phyloP scores from a whole-genome alignment of 202 grass and related monocot genomes.

The Panicum hallii region DNA sequence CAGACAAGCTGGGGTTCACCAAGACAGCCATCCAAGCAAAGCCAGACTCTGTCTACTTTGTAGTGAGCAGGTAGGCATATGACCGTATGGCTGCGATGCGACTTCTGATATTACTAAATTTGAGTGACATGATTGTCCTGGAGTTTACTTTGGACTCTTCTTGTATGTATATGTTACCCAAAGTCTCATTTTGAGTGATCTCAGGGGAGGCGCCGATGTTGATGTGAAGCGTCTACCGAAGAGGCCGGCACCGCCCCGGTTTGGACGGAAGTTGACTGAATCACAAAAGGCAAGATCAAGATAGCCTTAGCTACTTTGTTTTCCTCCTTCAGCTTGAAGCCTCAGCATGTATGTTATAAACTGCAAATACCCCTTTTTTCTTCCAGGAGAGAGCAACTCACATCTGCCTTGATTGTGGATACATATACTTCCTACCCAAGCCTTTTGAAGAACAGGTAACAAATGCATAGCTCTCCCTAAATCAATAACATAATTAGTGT shows the following conservation, averaged over 20 bases:
- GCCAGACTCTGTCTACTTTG: constrained; percentile 92
- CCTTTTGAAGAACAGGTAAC: constrained; percentile 94
- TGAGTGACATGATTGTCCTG: background rate
- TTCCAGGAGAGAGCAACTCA: constrained; percentile 92
- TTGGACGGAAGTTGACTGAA: constrained; percentile 82
- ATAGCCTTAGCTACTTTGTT: background rate
- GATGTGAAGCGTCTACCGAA: constrained; percentile 90
- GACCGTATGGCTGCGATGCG: background rate
- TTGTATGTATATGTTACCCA: background rate
- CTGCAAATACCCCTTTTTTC: constrained; percentile 27
- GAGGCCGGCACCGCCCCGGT: constrained; percentile 86
- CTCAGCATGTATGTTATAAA: constrained; percentile 17
- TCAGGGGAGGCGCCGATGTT: constrained; percentile 74
- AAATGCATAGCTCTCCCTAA: constrained; percentile 17
- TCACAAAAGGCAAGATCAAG: constrained; percentile 78
- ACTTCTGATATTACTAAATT: constrained; percentile 3
- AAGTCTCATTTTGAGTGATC: constrained; percentile 29
- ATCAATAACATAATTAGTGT: constrained; percentile 21
- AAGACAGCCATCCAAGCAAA: constrained; percentile 98
- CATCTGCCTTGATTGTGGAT: constrained; percentile 93
- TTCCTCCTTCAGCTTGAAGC: background rate
- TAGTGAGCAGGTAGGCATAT: constrained; percentile 70
- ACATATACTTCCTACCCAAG: constrained; percentile 89
- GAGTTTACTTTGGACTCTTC: background rate
- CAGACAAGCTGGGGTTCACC: constrained; percentile 99